A percentile compares a stretch with the other conserved stretches of the same genome.
Evolutionary conservation across 2,329 filamentous ascomycete genomes (phyloP).

Genomic region (Colletotrichum incanum): DNA sequence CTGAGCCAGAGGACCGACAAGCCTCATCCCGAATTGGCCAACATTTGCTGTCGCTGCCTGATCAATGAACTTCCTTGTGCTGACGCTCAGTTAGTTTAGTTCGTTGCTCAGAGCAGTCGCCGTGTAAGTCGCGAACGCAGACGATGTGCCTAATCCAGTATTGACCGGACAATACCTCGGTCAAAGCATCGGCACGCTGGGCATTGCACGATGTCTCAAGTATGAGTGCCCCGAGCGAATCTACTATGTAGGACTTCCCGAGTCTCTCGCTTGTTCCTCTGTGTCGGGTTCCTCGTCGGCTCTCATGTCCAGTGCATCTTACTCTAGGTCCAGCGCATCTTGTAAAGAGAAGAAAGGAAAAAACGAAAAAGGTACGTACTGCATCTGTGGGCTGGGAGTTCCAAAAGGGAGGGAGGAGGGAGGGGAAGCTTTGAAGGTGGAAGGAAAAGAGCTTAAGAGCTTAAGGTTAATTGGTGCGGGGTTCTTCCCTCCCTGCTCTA

Average conservation of each 20-base stretch:
- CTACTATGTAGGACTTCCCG: background rate
- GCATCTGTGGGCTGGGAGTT: background rate
- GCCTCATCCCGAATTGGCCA: too few relatives aligned
- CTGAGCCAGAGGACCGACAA: too few relatives aligned
- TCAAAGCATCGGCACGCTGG: background rate
- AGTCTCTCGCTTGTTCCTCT: background rate
- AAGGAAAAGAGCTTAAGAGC: background rate
- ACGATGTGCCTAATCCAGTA: background rate
- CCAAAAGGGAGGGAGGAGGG: background rate
- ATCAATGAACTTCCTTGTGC: background rate
- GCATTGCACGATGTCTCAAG: background rate
- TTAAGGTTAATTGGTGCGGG: slow-evolving; percentile 36
- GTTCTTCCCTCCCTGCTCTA: background rate
- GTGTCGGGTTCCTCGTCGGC: background rate
- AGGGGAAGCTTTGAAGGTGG: background rate
- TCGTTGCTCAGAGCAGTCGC: background rate
- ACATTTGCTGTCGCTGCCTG: too few relatives aligned
- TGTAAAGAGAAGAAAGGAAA: background rate
- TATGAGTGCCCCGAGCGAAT: background rate
- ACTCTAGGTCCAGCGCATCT: background rate
- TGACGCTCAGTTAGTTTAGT: background rate
- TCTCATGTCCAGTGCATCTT: background rate
- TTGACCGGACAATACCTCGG: too few relatives aligned
- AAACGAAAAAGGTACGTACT: background rate
- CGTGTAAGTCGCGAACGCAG: background rate